Base-by-base conservation (phyloP, 2,329 filamentous ascomycete species). In the Fusarium keratoplasticum region DNA sequence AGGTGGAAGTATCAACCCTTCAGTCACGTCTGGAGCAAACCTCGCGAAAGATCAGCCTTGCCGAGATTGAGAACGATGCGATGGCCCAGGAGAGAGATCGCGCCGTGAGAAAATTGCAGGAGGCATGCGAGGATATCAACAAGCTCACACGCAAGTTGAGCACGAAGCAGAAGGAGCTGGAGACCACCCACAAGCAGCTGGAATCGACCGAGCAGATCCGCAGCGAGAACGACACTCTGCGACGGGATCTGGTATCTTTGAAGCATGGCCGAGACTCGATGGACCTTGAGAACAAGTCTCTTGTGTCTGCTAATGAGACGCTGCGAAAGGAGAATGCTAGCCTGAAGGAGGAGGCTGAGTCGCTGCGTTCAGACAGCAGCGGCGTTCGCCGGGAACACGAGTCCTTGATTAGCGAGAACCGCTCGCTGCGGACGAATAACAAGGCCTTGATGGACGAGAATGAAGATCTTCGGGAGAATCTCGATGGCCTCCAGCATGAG, bases 31-130 rank as follows among this genome's bases (percentile, higher is more conserved):
- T 94, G 2, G 90, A 92, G 68, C 87, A 91, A 72, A 86, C 89
- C 40, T 90, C 91, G 64, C 89, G 89, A 52, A 92, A 92, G 77
- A 84, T 89, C 27, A 89, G 87, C 69, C 86, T 90, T n/a, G 86
- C 88, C 38, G 90, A 93, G 60, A 90, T 91, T 61, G 88, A 91
- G 70, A 90, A 89, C 67, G 89, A 92, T 70, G 88, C 90, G 5
- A 82, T 93, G 47, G 86, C 87, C 4, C 86, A 89, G 33, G 92
- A 94, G 80, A 88, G 91, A 33, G 91, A 94, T 74, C 89, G 90
- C 55, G 88, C 92, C 40, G 85, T 92, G 58, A 87, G 87, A 61
- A 91, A 92, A 76, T 85, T 92, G 7, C 88, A 89, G 31, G 86
- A 90, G 60, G 90, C 90, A 6, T 91, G 89, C 44, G 85, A 87